Conservation (phyloP, 257 asterid species). For the Solanum etuberosum region DNA sequence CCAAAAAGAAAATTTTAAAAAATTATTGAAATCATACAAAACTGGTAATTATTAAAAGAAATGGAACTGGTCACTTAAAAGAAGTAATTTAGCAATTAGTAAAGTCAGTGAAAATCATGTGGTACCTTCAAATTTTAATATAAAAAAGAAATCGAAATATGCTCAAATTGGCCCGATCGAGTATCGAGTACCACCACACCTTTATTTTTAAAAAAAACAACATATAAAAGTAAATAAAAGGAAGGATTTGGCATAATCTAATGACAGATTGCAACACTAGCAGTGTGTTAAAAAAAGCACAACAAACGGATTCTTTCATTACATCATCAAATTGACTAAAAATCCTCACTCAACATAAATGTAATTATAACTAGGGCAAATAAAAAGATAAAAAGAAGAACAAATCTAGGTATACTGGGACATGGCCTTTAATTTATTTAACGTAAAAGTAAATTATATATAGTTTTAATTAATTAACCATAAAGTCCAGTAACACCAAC, state of each 20-base stretch:
- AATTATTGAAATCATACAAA: not conserved
- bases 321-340: not conserved
- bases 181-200: too few relatives aligned
- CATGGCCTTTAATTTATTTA: not conserved
- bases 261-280: not conserved
- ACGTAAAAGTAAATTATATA: not conserved
- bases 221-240: not conserved
- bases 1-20: not conserved
- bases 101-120: not conserved
- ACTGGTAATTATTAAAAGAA: not conserved
- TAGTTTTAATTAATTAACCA: not conserved
- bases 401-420: not conserved
- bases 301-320: not conserved
- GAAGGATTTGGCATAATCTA: not conserved
- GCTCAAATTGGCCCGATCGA: too few relatives aligned
- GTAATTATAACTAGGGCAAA: not conserved
- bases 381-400: too few relatives aligned
- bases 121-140: not conserved
- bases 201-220: not conserved
- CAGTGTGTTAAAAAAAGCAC: not conserved
- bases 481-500: slow-evolving; percentile 18
- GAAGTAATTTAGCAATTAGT: not conserved
- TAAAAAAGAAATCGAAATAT: not conserved
- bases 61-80: not conserved
- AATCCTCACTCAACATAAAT: not conserved